Base-by-base conservation (phyloP, 2,329 filamentous ascomycete species). In the Clarireedia paspali region DNA sequence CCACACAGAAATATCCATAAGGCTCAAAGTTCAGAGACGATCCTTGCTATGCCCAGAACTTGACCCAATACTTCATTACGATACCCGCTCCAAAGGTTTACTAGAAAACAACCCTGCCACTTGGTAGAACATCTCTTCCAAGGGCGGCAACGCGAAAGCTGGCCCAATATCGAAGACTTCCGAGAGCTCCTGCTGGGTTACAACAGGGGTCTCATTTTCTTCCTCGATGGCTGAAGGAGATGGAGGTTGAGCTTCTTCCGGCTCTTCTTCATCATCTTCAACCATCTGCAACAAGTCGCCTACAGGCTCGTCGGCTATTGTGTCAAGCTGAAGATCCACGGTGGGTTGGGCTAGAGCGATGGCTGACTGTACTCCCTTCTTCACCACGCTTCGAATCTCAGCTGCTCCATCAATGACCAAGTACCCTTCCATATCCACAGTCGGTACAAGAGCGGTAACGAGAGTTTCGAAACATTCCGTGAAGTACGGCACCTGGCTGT, bases 101-200 rank as follows among this genome's bases (percentile, higher is more conserved):
- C 79, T 74, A 1, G 80, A 78, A 67, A 87, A 83, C 60, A 89
- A 67, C 5, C 75, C 80, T 12, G 86, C 80, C 40, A 92, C 84
- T 69, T 84, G 82, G 69, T 86, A 83, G 67, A 91, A 91, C 73
- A 89, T 79, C 60, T 90, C 87, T 69, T 87, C 83, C 23, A 91
- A 80, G 10, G 86, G 82, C 23, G 85, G 84, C 65, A 87, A 78
- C 0, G 85, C 84, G 66, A 87, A 87, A 3, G 84, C 80, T 2
- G 85, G 83, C 2, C 82, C 82, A 14, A 78, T 76, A 60, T 90
- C 85, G 61, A 91, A 90, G 39, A 91, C 79, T 50, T 83, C 78
- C 5, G 85, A 78, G 53, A 91, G 72, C 60, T 82, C 80, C 66
- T 91, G 84, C 49, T 84, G 81, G 44, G 83, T 75, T 17, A 91